Base-by-base conservation (phyloP, 441 rosid genomes). In the Iberis amara region DNA sequence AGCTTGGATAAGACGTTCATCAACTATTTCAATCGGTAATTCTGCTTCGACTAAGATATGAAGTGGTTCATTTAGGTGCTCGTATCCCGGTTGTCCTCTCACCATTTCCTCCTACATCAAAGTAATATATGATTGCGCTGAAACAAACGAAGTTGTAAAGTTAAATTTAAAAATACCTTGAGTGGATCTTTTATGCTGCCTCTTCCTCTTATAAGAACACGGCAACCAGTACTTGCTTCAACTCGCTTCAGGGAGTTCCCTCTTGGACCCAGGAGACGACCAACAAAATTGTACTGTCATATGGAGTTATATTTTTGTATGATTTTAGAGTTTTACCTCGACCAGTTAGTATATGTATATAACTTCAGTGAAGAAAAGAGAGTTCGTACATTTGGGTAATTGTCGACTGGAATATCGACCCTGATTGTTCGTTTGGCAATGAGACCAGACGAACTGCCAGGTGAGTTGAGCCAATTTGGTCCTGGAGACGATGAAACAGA, bases 81-180 rank as follows among this genome's bases (percentile, higher is more conserved):
- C 95, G 60, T 86, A 90, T 15, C 98, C 98, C 5, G 86, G 85
- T 52, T 87, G 87, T 51, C 96, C 98, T 73, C 96, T 79, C 96
- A 85, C 76, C 72, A 87, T 65, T 64, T 90, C 98, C 67, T 90
- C 98, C 96, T 90, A 45, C 43, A 71, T 47, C 10, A 60, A 59
- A 8, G 11, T 3, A 24, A 74, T 0, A 28, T 3, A 33, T 45
- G 4, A 30, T 15, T 7, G 2, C 8, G 4, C 1, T 26, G 10
- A 18, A 12, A 11, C 58, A 18, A 48, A 13, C 26, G 35, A 24
- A 11, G 13, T 14, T 15, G 35, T 44, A 47, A 24, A 52, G 9
- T 39, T 14, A 44, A 41, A 30, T 39, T 18, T 13, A 57, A 18
- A 23, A 62, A 56, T 79, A 89, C 97, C 83, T 79, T 89, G 11